Conservation (phyloP, 345 rosid genomes). For the Moricandia moricandioides region DNA sequence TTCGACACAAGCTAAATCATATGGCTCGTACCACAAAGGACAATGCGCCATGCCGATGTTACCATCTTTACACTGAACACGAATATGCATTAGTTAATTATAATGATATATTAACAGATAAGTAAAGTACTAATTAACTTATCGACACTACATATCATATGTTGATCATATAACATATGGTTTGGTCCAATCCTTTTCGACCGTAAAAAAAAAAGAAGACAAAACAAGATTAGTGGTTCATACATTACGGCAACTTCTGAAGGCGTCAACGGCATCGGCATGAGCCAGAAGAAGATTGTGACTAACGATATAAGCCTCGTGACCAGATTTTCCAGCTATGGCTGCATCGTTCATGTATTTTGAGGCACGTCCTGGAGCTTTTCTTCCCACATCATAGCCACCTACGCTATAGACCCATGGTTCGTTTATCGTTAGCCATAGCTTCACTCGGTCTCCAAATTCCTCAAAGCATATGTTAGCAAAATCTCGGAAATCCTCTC, state of each 20-base stretch:
- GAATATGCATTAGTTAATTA: neutral
- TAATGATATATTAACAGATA: neutral
- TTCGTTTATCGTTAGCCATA: conserved; percentile 51
- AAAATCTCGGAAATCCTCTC: conserved; percentile 36
- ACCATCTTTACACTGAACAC: conserved; percentile 27
- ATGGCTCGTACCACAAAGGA: conserved; percentile 37
- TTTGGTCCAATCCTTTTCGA: neutral
- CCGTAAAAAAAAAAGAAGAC: neutral
- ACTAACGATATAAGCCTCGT: conserved; percentile 28
- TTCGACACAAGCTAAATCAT: conserved; percentile 2
- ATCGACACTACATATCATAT: neutral
- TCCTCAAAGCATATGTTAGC: conserved; percentile 40
- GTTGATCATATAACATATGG: neutral
- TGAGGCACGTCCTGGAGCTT: conserved; percentile 43
- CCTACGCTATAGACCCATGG: conserved; percentile 37
- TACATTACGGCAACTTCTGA: conserved; percentile 25
- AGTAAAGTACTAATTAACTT: neutral
- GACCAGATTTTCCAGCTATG: conserved; percentile 32
- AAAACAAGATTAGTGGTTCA: neutral
- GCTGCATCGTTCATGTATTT: conserved; percentile 23
- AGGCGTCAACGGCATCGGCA: conserved; percentile 35
- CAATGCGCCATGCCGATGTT: conserved; percentile 35
- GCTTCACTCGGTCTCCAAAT: conserved; percentile 50
- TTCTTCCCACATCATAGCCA: conserved; percentile 34
- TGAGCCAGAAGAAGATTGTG: conserved; percentile 35